Base-by-base conservation (phyloP, 2,329 filamentous ascomycete species). In the Ophiostoma triangulosporum region DNA sequence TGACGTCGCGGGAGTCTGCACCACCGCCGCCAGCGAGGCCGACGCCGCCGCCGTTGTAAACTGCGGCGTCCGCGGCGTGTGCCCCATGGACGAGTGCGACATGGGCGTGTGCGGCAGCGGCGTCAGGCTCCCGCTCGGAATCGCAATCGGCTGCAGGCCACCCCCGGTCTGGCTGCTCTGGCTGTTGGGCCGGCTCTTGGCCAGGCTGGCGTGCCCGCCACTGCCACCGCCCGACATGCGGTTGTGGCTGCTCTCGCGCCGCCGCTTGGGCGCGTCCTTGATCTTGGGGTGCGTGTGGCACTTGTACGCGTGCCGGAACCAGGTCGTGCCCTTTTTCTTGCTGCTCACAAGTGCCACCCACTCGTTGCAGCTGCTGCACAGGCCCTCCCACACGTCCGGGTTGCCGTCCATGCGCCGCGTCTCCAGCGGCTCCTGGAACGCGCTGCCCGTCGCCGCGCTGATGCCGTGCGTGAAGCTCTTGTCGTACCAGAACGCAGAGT, bases 401-500 rank as follows among this genome's bases (percentile, higher is more conserved):
- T 88, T 90, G 36, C 84, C 83, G 64, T 89, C 85, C 71, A 86
- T 88, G 50, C 86, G 76, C 55, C 86, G 74, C 22, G 81, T 86
- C 62, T 88, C 78, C 57, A 84, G 79, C 3, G 88, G 88, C 60
- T 85, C 81, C 64, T 87, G 81, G 69, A 93, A 91, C 3, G 83
- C 80, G 58, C 77, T 82, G 24, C 88, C 87, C 0, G 87, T 91
- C 4, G 85, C 83, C 27, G 86, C 87, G 63, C 84, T 88, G 65
- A 94, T 88, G 50, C 88, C 88, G 63, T 94, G 88, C 2, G 85
- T 88, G 66, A 93, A 94, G 54, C 84, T 87, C 73, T 93, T 91
- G 71, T 94, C 88, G 67, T 94, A 94, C 88, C 88, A 94, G 66
- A 88, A 95, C 6, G 88, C 88, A 53, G 85, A 90, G 69, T 94